A percentile compares a stretch with the other conserved stretches of the same genome.
These are phyloP conservation scores for Chamaecyparis obtusa DNA, from an alignment of 75 land plant genomes.

Conservation along the genomic window DNA sequence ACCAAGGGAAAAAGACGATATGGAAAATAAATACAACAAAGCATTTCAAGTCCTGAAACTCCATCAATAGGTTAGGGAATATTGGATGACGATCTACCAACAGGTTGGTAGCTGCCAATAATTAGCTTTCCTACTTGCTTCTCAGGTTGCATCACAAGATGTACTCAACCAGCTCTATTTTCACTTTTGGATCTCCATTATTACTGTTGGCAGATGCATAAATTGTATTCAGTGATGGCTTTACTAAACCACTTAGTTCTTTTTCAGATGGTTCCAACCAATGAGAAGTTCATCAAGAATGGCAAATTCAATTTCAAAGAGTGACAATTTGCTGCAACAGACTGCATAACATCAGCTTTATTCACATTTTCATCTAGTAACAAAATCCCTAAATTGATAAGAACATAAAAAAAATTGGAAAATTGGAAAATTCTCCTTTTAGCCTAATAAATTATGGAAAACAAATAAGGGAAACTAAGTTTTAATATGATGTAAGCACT, in stretches of 20 bases:
- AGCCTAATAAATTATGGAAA: neutral
- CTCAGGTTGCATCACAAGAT: neutral
- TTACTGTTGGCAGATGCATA: neutral
- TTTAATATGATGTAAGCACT: neutral
- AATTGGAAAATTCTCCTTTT: neutral
- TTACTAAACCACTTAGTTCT: neutral
- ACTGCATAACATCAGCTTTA: neutral
- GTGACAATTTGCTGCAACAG: neutral
- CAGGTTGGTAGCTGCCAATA: neutral
- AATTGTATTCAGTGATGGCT: neutral
- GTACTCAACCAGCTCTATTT: too few species aligned
- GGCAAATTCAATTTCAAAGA: neutral
- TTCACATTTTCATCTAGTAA: neutral
- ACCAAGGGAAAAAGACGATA: too few species aligned
- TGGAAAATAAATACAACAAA: neutral
- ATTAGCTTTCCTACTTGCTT: neutral
- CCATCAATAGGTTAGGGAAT: neutral
- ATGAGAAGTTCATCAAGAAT: neutral
- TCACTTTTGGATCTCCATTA: neutral
- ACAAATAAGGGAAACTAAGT: neutral
- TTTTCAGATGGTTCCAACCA: neutral
- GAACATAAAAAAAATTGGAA: neutral
- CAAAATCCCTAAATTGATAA: neutral
- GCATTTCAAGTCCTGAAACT: neutral
- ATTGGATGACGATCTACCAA: too few species aligned